Evolutionary conservation across 257 asterid genomes (phyloP).

Genomic region (Fraxinus anomala): DNA sequence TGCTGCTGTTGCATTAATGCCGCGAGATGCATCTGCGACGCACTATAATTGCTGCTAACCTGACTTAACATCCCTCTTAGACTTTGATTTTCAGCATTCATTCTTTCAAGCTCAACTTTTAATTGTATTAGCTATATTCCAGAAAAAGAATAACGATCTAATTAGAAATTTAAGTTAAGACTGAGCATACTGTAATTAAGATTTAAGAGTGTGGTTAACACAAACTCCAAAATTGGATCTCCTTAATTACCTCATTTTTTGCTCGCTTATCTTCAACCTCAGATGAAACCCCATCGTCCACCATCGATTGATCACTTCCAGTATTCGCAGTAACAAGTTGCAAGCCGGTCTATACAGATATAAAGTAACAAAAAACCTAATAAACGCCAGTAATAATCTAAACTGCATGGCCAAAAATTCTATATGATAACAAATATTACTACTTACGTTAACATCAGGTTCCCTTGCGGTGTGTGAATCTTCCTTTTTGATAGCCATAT

Average conservation of each 20-base stretch:
- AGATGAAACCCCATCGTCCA: constrained; percentile 64
- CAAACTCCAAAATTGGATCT: not conserved
- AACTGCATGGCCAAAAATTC: not conserved
- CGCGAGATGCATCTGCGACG: not conserved
- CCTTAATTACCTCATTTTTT: constrained; percentile 56
- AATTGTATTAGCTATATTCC: not conserved
- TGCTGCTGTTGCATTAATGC: constrained; percentile 25
- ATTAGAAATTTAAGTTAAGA: not conserved
- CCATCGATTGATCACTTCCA: constrained; percentile 81
- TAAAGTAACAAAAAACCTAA: not conserved
- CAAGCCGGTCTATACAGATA: constrained; percentile 70
- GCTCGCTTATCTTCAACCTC: constrained; percentile 55
- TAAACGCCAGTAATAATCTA: not conserved
- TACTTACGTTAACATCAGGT: constrained; percentile 60
- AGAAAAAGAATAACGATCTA: not conserved
- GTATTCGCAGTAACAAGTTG: constrained; percentile 78
- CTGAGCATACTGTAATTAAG: not conserved
- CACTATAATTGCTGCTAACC: not conserved
- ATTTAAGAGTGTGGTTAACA: not conserved
- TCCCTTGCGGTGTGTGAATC: constrained; percentile 33
- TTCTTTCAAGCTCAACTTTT: not conserved
- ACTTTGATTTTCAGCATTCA: not conserved
- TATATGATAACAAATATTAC: too few relatives aligned
- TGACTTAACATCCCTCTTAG: not conserved
- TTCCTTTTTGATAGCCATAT: constrained; percentile 53